phyloP scores from a whole-genome alignment of 2,329 filamentous ascomycete genomes.

The Aspergillus chevalieri region DNA sequence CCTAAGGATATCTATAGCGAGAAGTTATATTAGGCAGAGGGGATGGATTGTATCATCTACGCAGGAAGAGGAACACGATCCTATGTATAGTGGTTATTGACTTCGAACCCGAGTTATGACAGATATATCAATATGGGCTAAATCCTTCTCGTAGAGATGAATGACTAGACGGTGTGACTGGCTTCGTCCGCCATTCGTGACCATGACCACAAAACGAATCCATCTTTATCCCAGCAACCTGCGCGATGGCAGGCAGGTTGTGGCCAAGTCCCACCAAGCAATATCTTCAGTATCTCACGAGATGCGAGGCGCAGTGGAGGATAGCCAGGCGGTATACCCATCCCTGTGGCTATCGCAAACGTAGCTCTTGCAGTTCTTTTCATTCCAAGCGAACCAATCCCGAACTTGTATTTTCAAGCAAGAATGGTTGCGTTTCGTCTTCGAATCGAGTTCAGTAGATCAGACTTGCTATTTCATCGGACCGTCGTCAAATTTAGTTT shows the following conservation, averaged over 20 bases:
- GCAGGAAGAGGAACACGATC: not conserved
- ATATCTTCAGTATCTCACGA: too few species aligned
- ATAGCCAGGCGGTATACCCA: not conserved
- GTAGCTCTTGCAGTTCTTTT: too few species aligned
- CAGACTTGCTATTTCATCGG: not conserved
- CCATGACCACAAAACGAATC: not conserved
- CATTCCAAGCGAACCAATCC: too few species aligned
- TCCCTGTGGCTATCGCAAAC: not conserved
- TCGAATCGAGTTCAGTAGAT: not conserved
- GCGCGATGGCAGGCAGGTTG: not conserved
- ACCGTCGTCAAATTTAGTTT: too few species aligned
- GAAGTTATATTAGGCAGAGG: not conserved
- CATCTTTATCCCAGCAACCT: not conserved
- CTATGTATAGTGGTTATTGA: not conserved
- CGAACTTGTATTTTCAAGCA: not conserved
- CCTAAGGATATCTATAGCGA: slow-evolving; percentile 32
- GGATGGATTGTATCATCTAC: not conserved
- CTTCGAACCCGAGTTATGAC: not conserved
- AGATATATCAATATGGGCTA: too few species aligned
- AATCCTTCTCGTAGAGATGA: too few species aligned
- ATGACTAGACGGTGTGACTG: too few species aligned
- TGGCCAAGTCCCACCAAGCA: not conserved
- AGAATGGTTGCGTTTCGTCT: not conserved
- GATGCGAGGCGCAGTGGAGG: too few species aligned
- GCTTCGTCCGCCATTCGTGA: too few species aligned